Percentiles rank a stretch among this genome's conserved stretches.
Conservation (phyloP, 176 grass and related monocot species). For the Ensete ventricosum region DNA sequence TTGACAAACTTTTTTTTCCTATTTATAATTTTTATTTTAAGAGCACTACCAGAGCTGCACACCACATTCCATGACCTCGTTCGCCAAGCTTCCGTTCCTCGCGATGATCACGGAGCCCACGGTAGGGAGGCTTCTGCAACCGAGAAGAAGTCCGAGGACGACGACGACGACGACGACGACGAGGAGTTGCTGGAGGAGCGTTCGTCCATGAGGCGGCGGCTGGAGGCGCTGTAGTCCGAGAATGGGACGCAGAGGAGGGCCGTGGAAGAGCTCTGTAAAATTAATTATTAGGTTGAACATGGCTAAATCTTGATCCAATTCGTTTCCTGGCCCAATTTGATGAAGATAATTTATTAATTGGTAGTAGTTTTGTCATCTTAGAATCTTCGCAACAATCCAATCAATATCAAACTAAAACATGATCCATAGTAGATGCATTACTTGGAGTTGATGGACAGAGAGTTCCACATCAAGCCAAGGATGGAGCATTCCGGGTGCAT, state of each 20-base stretch:
- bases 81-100: conserved; percentile 2
- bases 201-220: conserved; percentile 34
- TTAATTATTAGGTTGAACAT: no score
- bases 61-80: neutral
- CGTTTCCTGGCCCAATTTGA: no score
- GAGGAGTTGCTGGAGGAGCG: neutral
- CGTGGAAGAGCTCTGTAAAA: conserved; percentile 49
- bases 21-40: neutral
- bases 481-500: conserved; percentile 5
- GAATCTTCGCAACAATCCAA: no score
- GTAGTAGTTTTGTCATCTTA: no score
- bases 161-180: neutral
- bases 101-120: neutral
- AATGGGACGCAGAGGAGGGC: conserved; percentile 41
- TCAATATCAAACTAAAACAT: no score
- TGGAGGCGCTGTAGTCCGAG: conserved; percentile 51
- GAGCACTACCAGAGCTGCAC: conserved; percentile 2
- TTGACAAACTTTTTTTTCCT: no score
- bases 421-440: neutral
- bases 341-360: no score
- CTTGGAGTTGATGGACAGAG: neutral
- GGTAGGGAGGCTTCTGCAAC: neutral
- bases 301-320: no score
- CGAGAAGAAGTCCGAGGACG: neutral
- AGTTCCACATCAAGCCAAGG: neutral